Evolutionary conservation across 148 eudicot genomes (phyloP).

Genomic region (Euryodendron excelsum): DNA sequence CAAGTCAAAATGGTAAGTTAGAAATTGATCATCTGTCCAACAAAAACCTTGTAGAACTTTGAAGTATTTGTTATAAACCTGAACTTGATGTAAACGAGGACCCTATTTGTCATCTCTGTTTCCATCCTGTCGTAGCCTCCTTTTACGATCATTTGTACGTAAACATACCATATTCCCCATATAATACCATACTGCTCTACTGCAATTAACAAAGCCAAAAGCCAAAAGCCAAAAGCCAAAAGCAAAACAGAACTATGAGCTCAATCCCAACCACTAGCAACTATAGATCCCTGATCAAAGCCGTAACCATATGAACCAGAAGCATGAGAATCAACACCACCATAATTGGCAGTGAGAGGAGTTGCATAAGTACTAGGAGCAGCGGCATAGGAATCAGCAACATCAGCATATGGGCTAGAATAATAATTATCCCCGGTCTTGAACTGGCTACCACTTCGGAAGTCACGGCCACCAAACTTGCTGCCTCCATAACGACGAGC

Average conservation of each 20-base stretch:
- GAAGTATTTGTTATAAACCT: neutral
- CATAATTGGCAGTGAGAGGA: neutral
- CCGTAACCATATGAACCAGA: constrained; percentile 23
- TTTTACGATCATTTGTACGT: neutral
- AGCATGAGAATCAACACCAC: constrained; percentile 7
- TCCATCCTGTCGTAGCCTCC: neutral
- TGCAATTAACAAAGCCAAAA: constrained; percentile 19
- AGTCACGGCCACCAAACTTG: constrained; percentile 59
- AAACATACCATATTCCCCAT: neutral
- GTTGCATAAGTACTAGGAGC: neutral
- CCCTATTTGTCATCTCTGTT: constrained; percentile 1
- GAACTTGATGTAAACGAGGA: neutral
- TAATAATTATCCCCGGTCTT: constrained; percentile 14
- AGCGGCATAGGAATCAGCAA: constrained; percentile 4
- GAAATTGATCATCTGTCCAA: neutral
- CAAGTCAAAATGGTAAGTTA: neutral
- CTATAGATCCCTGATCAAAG: constrained; percentile 38
- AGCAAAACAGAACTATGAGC: neutral
- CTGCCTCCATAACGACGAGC: constrained; percentile 36
- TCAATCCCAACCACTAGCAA: constrained; percentile 66
- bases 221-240: constrained; percentile 16
- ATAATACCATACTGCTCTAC: neutral
- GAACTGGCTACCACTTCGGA: constrained; percentile 25
- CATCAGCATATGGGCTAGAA: constrained; percentile 31
- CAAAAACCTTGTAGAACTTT: neutral